Evolutionary conservation across 106 monocot species (phyloP).

Genomic region (Cymbidium sinense): DNA sequence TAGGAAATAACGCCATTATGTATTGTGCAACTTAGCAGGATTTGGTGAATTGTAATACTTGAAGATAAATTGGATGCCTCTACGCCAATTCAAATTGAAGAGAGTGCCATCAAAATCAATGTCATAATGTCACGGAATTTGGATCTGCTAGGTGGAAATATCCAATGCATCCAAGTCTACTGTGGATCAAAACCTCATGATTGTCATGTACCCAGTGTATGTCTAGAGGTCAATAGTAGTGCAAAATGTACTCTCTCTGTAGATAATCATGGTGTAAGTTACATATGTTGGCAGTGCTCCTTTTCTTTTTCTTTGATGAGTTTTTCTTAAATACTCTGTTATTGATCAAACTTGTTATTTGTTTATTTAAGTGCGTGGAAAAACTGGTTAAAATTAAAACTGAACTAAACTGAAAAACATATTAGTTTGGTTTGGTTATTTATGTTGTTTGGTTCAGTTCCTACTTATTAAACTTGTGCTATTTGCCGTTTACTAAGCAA

Average conservation of each 20-base stretch:
- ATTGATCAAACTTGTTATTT: no score
- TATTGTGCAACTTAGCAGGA: conserved; percentile 19
- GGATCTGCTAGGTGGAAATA: conserved; percentile 27
- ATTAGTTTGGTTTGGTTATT: background rate
- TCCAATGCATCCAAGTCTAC: conserved; percentile 19
- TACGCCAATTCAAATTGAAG: conserved; percentile 42
- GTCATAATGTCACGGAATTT: conserved; percentile 14
- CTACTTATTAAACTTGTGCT: background rate
- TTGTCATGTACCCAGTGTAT: conserved; percentile 13
- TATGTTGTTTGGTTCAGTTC: background rate
- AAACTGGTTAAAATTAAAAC: no score
- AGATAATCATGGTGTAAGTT: conserved; percentile 38
- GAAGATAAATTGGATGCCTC: conserved; percentile 26
- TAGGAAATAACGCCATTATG: background rate
- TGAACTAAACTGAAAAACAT: background rate
- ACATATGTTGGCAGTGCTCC: background rate
- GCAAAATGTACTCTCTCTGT: conserved; percentile 19
- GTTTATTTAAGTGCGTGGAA: no score
- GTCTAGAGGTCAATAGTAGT: conserved; percentile 20
- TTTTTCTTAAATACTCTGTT: no score
- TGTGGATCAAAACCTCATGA: conserved; percentile 32
- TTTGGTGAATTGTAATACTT: conserved; percentile 12
- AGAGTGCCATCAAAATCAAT: conserved; percentile 35
- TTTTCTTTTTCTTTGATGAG: background rate
- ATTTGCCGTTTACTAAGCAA: background rate